Base-by-base conservation (phyloP, 1,139 yeast species). In the Torulaspora globosa region DNA sequence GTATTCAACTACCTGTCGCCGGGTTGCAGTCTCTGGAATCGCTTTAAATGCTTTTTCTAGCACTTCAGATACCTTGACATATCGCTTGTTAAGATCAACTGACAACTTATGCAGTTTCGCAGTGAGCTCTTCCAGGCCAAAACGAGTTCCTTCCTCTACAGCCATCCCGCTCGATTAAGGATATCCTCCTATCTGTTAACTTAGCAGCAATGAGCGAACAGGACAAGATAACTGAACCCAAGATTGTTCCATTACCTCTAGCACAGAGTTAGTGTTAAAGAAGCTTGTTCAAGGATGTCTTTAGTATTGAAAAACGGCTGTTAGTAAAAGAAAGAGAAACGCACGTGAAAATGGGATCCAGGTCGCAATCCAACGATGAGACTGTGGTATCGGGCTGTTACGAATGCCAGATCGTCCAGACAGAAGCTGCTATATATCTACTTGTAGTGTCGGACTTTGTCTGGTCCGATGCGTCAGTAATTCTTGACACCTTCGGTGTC, bases 1-100 rank as follows among this genome's bases (percentile, higher is more conserved):
- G 58, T 88, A 76, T 67, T 85, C 83, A 59, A 86, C 92, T 54
- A 90, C 77, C 68, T 89, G 95, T 51, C 82, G 76, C 46, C 90
- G 83, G 56, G 85, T 84, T 40, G 88, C 95, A 46, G 95, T 95
- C 54, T 84, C 88, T 8, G 57, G 82, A 73, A 52, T 76, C 51
- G 84, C 82, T 7, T 76, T 68, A 42, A 76, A 73, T 35, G 80
- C 80, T 61, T 81, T 74, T 55, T 77, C 78, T 18, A 83, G 75
- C 53, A 81, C 76, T 41, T 76, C 73, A 43, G 74, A 80, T 27
- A 84, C 75, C 58, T 80, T 82, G 34, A 81, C 81, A 60, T 79
- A 81, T 44, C 71, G 70, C 32, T 78, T 69, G 54, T 80, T 80
- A 51, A 82, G 74, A 14, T 82, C 85, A 32, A 41, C 36, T 2